Evolutionary conservation across 257 asterid species (phyloP).

Genomic region (Euphrasia confusa): DNA sequence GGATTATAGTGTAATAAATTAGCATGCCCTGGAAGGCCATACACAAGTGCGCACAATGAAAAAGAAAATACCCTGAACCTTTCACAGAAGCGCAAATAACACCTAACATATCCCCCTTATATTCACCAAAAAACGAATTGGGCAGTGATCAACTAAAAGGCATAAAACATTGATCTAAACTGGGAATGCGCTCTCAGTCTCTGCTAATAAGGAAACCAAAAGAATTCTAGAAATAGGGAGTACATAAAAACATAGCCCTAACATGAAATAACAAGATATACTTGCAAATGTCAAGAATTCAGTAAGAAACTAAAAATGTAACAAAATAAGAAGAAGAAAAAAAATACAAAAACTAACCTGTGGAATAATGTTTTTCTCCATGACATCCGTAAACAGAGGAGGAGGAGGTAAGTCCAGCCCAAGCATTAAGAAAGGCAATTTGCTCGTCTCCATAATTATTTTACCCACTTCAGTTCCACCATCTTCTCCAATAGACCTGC

Average conservation of each 20-base stretch:
- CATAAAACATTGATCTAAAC: neutral
- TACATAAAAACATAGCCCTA: neutral
- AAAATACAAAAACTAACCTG: slow-evolving; percentile 45
- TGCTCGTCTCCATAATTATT: slow-evolving; percentile 48
- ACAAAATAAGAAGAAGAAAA: neutral
- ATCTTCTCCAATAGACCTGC: slow-evolving; percentile 37
- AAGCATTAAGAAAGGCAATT: slow-evolving; percentile 87
- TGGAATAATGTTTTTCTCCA: slow-evolving; percentile 96
- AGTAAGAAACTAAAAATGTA: slow-evolving; percentile 6
- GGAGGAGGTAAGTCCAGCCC: slow-evolving; percentile 99
- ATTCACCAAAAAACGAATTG: neutral
- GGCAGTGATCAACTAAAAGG: slow-evolving; percentile 7
- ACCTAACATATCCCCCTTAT: slow-evolving; percentile 4
- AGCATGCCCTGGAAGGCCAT: neutral
- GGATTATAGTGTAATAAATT: too few species aligned
- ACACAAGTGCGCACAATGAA: neutral
- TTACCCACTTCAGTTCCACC: slow-evolving; percentile 37
- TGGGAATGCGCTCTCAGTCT: slow-evolving; percentile 6
- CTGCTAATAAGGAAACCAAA: slow-evolving; percentile 5
- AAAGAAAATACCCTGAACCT: neutral
- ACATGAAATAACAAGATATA: slow-evolving; percentile 11
- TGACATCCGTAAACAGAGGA: slow-evolving; percentile 82
- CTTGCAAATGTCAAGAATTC: neutral
- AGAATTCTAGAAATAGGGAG: neutral
- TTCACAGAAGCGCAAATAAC: slow-evolving; percentile 2